A percentile compares a stretch with the other conserved stretches of the same genome.
These are phyloP conservation scores for Silybum marianum DNA, from an alignment of 129 eudicot genomes.

Conservation along the genomic window DNA sequence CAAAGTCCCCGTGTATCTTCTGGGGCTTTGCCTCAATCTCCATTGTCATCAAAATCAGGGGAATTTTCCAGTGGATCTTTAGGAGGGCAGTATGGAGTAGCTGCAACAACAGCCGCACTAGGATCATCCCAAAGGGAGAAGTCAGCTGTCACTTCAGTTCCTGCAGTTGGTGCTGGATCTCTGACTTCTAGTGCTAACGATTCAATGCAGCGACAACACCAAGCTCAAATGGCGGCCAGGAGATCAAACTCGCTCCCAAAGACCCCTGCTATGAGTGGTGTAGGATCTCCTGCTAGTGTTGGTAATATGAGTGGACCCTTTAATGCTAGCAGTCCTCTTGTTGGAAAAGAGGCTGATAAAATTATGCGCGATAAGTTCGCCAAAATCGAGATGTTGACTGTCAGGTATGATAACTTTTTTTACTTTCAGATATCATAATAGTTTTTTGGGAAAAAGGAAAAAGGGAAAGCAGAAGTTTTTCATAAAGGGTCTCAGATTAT, in stretches of 20 bases:
- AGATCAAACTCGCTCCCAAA: constrained; percentile 78
- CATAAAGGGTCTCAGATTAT: background rate
- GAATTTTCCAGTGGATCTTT: constrained; percentile 89
- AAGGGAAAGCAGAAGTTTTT: background rate
- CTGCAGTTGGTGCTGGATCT: constrained; percentile 62
- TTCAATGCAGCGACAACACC: constrained; percentile 68
- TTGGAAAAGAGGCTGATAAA: constrained; percentile 69
- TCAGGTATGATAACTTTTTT: constrained; percentile 51
- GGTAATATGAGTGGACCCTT: constrained; percentile 65
- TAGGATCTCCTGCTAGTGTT: constrained; percentile 93
- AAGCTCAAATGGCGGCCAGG: constrained; percentile 67
- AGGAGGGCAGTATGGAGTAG: constrained; percentile 78
- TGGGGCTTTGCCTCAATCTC: constrained; percentile 92
- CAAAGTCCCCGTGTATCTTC: constrained; percentile 94
- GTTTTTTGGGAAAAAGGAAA: background rate
- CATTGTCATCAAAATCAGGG: constrained; percentile 84
- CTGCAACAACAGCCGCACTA: constrained; percentile 49
- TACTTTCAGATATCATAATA: background rate
- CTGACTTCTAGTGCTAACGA: constrained; percentile 75
- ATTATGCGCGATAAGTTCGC: constrained; percentile 63
- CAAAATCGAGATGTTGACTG: constrained; percentile 67
- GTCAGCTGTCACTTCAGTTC: constrained; percentile 65
- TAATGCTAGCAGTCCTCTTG: constrained; percentile 79
- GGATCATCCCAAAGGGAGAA: constrained; percentile 75
- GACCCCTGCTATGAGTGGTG: constrained; percentile 73